Evolutionary conservation across 1,139 yeast species (phyloP), one percentile per base, ranked within the genome.

Genomic region (Candida glucosophila): DNA sequence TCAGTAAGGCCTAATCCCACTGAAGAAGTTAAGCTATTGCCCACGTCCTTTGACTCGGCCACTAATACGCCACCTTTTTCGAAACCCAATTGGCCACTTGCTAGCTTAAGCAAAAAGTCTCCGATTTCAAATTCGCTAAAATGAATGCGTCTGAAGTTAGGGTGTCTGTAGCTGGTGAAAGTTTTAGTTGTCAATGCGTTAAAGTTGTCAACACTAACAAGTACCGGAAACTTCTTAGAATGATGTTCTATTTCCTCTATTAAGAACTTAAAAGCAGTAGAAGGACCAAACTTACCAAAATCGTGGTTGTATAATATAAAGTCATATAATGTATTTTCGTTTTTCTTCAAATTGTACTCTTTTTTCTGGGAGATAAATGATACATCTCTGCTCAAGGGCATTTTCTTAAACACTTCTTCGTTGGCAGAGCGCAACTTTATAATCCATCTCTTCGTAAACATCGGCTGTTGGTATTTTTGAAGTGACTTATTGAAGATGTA

Each of bases 151-250:
- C 61, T 51, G 53, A 76, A 75, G 20, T 72, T 60, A 3, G 68
- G 53, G 43, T 76, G 68, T 39, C 72, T 70, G 56, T 86, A 83
- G 25, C 55, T 63, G 6, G 95, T 72, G 27, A 54, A 51, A 7
- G 81, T 64, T 20, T 56, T 46, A 27, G 75, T 70, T 12, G 77
- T 53, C 30, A 85, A 53, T 2, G 77, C 73, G 33, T 85, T 77
- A 43, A 85, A 66, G 46, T 82, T 77, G 47, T 88, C 97, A 24
- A 85, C 60, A 5, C 93, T 65, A 25, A 85, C 58, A 27, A 76
- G 56, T 4, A 85, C 78, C 1, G 94, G 90, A 20, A 60, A 44
- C 6, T 44, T 33, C 11, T 50, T 37, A 26, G 75, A 69, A 22
- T 52, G 51, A 16, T 66, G 49, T 25, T 76, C 33, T 29, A 64